A percentile compares a stretch with the other conserved stretches of the same genome.
Conservation (phyloP, 2,329 filamentous ascomycete genomes). For the Pseudocercospora fuligena region DNA sequence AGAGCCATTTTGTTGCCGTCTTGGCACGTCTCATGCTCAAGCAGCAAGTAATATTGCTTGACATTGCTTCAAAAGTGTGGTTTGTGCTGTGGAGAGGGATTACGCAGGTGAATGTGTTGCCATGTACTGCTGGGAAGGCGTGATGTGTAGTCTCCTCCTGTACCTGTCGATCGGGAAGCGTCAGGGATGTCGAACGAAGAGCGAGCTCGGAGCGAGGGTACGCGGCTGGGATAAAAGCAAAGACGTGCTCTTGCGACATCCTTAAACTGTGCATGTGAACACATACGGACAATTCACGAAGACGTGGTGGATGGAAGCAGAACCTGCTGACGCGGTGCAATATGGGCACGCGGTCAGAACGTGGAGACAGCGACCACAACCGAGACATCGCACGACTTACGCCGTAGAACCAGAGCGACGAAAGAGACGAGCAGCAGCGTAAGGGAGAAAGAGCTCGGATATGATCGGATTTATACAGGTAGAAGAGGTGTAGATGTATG, state of each 20-base stretch:
- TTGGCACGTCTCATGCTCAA: background rate
- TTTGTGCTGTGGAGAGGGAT: background rate
- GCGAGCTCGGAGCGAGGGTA: background rate
- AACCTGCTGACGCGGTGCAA: slow-evolving; percentile 6
- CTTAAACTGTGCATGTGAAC: background rate
- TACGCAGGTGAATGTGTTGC: slow-evolving; percentile 8
- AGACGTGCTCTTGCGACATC: background rate
- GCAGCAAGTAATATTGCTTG: background rate
- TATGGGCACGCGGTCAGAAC: slow-evolving; percentile 1
- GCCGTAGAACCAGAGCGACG: background rate
- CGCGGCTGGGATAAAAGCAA: background rate
- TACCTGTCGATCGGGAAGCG: background rate
- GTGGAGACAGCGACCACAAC: slow-evolving; percentile 3
- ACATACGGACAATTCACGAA: background rate
- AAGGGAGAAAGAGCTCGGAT: background rate
- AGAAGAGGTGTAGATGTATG: background rate
- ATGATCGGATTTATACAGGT: background rate
- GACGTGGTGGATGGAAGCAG: background rate
- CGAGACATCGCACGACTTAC: background rate
- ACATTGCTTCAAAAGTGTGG: background rate
- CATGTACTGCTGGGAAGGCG: slow-evolving; percentile 22
- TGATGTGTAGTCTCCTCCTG: slow-evolving; percentile 9
- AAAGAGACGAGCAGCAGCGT: background rate
- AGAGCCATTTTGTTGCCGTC: background rate
- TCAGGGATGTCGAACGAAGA: background rate